Conservation (phyloP, 768 basidiomycete genomes). For the Serendipita sp. region DNA sequence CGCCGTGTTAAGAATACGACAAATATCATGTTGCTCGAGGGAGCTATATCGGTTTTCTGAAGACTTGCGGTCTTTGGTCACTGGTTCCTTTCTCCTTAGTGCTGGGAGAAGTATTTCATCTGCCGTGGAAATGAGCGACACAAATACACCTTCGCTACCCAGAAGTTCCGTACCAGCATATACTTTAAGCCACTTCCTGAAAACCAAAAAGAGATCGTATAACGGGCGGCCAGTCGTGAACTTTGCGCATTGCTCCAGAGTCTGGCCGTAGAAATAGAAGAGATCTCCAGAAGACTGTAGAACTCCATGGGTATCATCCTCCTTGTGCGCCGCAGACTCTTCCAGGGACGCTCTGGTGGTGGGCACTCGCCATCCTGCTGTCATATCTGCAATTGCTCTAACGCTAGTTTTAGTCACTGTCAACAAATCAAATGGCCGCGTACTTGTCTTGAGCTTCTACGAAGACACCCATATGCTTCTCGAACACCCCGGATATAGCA, state of each 20-base stretch:
- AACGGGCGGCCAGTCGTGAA: constrained; percentile 73
- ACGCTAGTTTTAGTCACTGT: background rate
- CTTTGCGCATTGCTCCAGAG: constrained; percentile 84
- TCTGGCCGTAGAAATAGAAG: constrained; percentile 95
- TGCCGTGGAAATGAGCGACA: constrained; percentile 19
- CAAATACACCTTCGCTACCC: background rate
- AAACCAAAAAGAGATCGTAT: constrained; percentile 63
- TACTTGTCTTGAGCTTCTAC: constrained; percentile 95
- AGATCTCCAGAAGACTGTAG: constrained; percentile 89
- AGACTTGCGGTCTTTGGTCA: constrained; percentile 41
- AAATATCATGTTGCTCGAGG: constrained; percentile 62
- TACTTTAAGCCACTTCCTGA: constrained; percentile 86
- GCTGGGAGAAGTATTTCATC: constrained; percentile 75
- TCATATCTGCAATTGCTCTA: constrained; percentile 82
- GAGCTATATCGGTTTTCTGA: constrained; percentile 65
- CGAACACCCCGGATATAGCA: constrained; percentile 72
- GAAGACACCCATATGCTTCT: constrained; percentile 82
- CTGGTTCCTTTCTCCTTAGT: constrained; percentile 45
- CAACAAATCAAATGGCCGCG: constrained; percentile 12
- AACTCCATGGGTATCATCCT: constrained; percentile 42
- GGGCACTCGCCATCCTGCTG: constrained; percentile 56
- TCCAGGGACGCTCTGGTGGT: constrained; percentile 59
- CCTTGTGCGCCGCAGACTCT: constrained; percentile 21
- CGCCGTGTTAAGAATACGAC: constrained; percentile 88
- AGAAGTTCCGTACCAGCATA: constrained; percentile 65